Conservation (phyloP, 305 asterid genomes). For the Fraxinus ornus region DNA sequence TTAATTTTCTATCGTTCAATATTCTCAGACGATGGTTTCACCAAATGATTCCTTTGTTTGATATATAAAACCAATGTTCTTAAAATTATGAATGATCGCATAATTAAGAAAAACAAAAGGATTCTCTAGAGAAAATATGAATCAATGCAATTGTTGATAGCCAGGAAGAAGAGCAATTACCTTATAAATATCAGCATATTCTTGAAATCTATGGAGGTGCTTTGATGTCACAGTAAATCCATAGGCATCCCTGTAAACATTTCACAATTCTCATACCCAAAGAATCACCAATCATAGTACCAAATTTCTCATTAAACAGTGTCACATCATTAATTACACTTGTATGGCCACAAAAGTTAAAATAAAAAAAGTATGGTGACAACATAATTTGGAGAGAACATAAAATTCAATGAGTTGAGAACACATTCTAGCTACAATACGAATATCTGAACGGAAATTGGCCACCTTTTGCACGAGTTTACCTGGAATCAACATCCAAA, state of each 20-base stretch:
- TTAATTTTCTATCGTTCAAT: slow-evolving; percentile 12
- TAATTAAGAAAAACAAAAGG: background rate
- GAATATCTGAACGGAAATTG: background rate
- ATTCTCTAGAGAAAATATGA: slow-evolving; percentile 9
- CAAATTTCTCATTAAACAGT: background rate
- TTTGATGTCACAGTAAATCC: slow-evolving; percentile 98
- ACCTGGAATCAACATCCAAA: slow-evolving; percentile 91
- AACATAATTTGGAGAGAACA: background rate
- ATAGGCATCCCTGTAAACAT: slow-evolving; percentile 77
- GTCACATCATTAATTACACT: slow-evolving; percentile 10
- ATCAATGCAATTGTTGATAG: background rate
- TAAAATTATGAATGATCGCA: background rate
- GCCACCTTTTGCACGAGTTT: slow-evolving; percentile 13
- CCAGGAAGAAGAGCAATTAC: slow-evolving; percentile 33
- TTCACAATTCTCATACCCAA: slow-evolving; percentile 6
- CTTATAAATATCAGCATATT: slow-evolving; percentile 73
- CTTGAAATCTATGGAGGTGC: slow-evolving; percentile 66
- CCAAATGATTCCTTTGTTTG: background rate
- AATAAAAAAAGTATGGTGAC: background rate
- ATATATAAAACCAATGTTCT: background rate
- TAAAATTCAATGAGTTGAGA: background rate
- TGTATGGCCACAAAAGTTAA: slow-evolving; percentile 3
- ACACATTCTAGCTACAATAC: background rate
- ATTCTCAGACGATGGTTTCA: background rate
- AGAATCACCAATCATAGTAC: slow-evolving; percentile 10